phyloP scores from a whole-genome alignment of 306 rosid species.

The Carpinus fangiana region DNA sequence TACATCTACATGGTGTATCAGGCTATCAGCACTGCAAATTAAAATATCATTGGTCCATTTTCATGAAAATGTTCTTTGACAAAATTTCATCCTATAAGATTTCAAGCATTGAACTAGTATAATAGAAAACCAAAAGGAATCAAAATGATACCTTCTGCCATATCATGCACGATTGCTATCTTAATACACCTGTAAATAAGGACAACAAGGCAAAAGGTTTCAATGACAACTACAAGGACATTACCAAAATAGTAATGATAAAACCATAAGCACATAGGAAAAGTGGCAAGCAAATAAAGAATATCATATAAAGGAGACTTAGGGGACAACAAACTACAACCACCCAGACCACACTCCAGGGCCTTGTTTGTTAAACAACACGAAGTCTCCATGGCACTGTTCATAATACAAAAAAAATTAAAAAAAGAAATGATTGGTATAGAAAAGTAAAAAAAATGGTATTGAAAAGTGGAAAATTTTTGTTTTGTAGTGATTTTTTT shows the following conservation, averaged over 20 bases:
- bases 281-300: constrained; percentile 11
- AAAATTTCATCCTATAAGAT: constrained; percentile 7
- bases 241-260: constrained; percentile 1
- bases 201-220: constrained; percentile 23
- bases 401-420: too few species aligned
- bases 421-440: too few species aligned
- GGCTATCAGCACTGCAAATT: neutral
- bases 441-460: too few species aligned
- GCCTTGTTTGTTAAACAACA: too few species aligned
- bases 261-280: constrained; percentile 16
- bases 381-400: too few species aligned
- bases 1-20: neutral
- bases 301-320: neutral
- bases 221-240: constrained; percentile 26
- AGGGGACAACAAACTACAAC: neutral
- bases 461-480: too few species aligned
- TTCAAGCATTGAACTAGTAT: constrained; percentile 1
- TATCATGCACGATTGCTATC: constrained; percentile 92
- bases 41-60: neutral
- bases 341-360: neutral
- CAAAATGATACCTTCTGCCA: constrained; percentile 77
- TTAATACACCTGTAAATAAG: constrained; percentile 70
- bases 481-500: too few species aligned
- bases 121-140: constrained; percentile 15
- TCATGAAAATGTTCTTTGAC: neutral